Conservation (phyloP, 192 early-diverging fungal genomes). For the Spizellomyces sp. region DNA sequence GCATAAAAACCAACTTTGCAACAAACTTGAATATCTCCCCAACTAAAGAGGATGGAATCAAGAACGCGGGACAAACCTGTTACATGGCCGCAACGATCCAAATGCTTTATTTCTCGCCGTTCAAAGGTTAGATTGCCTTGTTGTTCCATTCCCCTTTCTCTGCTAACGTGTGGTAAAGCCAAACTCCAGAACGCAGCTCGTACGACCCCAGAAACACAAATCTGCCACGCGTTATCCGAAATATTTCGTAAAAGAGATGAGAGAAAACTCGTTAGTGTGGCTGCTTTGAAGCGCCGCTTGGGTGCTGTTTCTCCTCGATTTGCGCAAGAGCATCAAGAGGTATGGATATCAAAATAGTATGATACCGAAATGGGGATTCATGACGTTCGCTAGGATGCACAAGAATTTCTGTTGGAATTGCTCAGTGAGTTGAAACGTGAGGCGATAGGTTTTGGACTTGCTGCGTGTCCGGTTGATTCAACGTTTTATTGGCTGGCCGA, state of each 20-base stretch:
- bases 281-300: conserved; percentile 5
- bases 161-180: too few species aligned
- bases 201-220: too few species aligned
- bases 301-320: conserved; percentile 7
- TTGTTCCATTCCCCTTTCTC: too few species aligned
- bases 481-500: conserved; percentile 18
- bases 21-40: neutral
- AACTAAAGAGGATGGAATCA: conserved; percentile 47
- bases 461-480: conserved; percentile 11
- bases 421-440: conserved; percentile 12
- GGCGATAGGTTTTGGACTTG: neutral
- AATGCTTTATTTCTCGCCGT: conserved; percentile 62
- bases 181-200: too few species aligned
- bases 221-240: neutral
- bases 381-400: conserved; percentile 15
- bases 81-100: conserved; percentile 65
- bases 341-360: neutral
- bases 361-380: neutral
- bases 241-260: conserved; percentile 10
- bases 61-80: conserved; percentile 67
- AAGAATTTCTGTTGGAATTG: conserved; percentile 22
- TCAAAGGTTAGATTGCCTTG: conserved; percentile 33
- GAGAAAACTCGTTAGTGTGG: conserved; percentile 6
- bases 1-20: too few species aligned
- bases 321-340: conserved; percentile 23